Evolutionary conservation across 2,329 filamentous ascomycete genomes (phyloP).

Genomic region (Penicillium sp.): DNA sequence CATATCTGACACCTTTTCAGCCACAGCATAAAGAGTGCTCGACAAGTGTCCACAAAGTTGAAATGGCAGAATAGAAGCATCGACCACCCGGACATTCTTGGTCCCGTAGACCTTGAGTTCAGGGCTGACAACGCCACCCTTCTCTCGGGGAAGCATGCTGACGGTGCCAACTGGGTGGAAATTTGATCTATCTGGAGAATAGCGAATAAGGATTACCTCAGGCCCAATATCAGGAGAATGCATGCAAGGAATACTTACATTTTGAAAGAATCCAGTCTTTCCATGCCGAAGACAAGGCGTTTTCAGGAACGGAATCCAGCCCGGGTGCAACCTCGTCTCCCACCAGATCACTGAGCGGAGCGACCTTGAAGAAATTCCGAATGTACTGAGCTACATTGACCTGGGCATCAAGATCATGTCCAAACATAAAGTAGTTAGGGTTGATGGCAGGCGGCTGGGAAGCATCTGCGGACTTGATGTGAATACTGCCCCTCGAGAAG

Average conservation of each 20-base stretch:
- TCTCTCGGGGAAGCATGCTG: constrained; percentile 30
- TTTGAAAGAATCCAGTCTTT: constrained; percentile 20
- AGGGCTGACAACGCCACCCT: constrained; percentile 31
- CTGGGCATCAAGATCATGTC: constrained; percentile 19
- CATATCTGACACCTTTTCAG: constrained; percentile 29
- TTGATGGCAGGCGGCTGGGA: constrained; percentile 21
- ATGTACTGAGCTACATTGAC: constrained; percentile 20
- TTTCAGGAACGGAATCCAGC: constrained; percentile 14
- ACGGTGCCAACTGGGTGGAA: constrained; percentile 31
- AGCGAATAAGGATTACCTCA: neutral
- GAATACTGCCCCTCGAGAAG: constrained; percentile 25
- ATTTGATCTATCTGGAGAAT: constrained; percentile 22
- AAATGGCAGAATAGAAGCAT: constrained; percentile 31
- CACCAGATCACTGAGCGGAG: constrained; percentile 19
- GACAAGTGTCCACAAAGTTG: constrained; percentile 29
- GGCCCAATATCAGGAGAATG: neutral
- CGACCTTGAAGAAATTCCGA: constrained; percentile 18
- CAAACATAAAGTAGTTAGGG: constrained; percentile 28
- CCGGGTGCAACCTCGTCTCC: constrained; percentile 23
- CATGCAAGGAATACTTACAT: constrained; percentile 17
- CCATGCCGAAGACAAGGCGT: constrained; percentile 21
- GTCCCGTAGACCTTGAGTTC: constrained; percentile 32
- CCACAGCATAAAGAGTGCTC: constrained; percentile 30
- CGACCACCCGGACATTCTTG: constrained; percentile 31
- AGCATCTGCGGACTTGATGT: constrained; percentile 21